Evolutionary conservation across 805 yeast species (phyloP), one percentile per base, ranked within the genome.

Genomic region (Maudiozyma saulgeensis): DNA sequence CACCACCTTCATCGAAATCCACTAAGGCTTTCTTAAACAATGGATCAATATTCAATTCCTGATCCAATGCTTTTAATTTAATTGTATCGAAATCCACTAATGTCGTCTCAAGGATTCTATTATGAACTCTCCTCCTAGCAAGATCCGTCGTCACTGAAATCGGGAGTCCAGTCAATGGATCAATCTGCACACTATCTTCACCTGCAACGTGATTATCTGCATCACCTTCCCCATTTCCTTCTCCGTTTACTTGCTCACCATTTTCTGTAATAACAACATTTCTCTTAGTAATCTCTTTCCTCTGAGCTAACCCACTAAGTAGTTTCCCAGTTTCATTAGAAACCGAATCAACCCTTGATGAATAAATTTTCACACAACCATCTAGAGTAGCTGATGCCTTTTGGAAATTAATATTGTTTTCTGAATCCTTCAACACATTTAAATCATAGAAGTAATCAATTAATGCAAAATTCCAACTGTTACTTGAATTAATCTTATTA

Each of bases 331-430:
- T 89, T 59, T 90, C 97, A 8, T 84, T 82, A 5, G 90, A 95
- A 0, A 88, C 95, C 0, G 96, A 84, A 59, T 90, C 97, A 21
- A 91, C 89, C 58, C 98, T 77, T 15, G 95, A 85, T 12, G 90
- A 80, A 63, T 91, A 91, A 47, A 91, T 87, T 68, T 89, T 89
- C 34, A 90, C 91, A 71, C 97, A 90, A 0, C 97, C 97, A 60
- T 90, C 97, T 8, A 39, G 16, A 21, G 42, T 41, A n/a, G 43
- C 43, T 2, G 44, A 42, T 3, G 44, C 44, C 6, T 42, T 42
- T 15, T 42, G 44, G 16, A 42, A 90, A 64, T 89, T 88, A 59
- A 90, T 86, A 34, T 81, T 75, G 40, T 80, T 76, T 48, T 84
- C 88, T 5, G 88, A 84, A 47, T 84, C 95, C 56, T 79, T 76